Evolutionary conservation across 371 early-diverging fungal genomes (phyloP).

Genomic region (Mortierella sp.): DNA sequence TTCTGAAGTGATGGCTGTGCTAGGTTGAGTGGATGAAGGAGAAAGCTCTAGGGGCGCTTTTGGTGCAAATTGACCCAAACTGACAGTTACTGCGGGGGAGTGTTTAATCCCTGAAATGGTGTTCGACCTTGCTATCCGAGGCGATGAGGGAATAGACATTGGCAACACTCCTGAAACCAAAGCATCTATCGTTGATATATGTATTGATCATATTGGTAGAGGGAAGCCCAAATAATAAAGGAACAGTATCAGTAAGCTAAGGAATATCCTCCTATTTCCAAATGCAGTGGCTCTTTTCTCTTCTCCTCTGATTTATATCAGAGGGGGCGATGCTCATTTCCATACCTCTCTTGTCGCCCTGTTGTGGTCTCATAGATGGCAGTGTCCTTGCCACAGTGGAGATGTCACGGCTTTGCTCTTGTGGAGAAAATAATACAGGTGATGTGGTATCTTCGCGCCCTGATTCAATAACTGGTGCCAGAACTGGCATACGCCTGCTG

Average conservation of each 20-base stretch:
- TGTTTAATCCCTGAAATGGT: slow-evolving; percentile 4
- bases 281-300: neutral
- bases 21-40: slow-evolving; percentile 39
- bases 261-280: neutral
- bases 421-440: neutral
- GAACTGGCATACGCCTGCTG: slow-evolving; percentile 2
- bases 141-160: slow-evolving; percentile 8
- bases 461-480: slow-evolving; percentile 28
- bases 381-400: neutral
- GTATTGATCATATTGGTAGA: neutral
- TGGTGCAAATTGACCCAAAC: slow-evolving; percentile 10
- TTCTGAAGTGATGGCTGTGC: slow-evolving; percentile 31
- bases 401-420: neutral
- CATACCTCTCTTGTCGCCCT: neutral
- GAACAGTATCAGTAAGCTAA: neutral
- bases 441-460: slow-evolving; percentile 9
- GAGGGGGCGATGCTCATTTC: neutral
- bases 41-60: slow-evolving; percentile 29
- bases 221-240: neutral
- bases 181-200: neutral
- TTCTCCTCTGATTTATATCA: neutral
- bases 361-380: slow-evolving; percentile 2
- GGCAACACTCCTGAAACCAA: neutral
- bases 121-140: slow-evolving; percentile 24
- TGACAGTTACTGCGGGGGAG: slow-evolving; percentile 9